Evolutionary conservation across 148 eudicot species (phyloP), one percentile per base, ranked within the genome.

Genomic region (Diospyros kaki): DNA sequence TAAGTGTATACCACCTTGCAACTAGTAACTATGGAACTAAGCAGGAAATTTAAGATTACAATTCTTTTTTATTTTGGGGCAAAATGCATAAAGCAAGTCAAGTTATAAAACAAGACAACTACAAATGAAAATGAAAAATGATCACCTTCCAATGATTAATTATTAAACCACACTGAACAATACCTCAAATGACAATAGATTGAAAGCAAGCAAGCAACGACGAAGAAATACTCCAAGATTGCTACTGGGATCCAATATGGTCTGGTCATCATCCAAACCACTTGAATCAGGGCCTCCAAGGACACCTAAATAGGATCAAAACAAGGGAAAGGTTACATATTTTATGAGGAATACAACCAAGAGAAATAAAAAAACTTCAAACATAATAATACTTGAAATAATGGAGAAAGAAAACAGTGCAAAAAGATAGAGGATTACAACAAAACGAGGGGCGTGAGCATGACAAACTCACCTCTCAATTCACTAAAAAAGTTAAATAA

Each of bases 141-240:
- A 8, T 48, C 4, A 9, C 51, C 68, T 39, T 48, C 68, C 2
- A 39, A 62, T 50, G 39, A 6, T 42, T 28, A 28, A 51, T 44
- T 40, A 3, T 6, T 17, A 62, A 50, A 60, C 48, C 51, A 12
- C 13, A 54, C 18, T 48, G 59, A 41, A 67, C 58, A 67, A 58
- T 89, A 94, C 98, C 98, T 95, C 99, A 83, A 95, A 95, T 40
- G 96, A 82, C 79, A 92, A 75, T 52, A 82, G 71, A 83, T 77
- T 89, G 81, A 95, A 95, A 12, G 91, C 85, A 79, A 95, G 96
- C 75, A 95, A 76, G 79, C 96, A 92, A 61, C 94, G 89, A 12
- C 99, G 86, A 41, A 90, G 74, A 78, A 86, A 95, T 68, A 86
- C 75, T 54, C 99, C 99, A 75, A 89, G 90, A 77, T 75, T 87